These are phyloP conservation scores for Penicillium angulare DNA, from an alignment of 495 filamentous ascomycete genomes.

Conservation along the genomic window DNA sequence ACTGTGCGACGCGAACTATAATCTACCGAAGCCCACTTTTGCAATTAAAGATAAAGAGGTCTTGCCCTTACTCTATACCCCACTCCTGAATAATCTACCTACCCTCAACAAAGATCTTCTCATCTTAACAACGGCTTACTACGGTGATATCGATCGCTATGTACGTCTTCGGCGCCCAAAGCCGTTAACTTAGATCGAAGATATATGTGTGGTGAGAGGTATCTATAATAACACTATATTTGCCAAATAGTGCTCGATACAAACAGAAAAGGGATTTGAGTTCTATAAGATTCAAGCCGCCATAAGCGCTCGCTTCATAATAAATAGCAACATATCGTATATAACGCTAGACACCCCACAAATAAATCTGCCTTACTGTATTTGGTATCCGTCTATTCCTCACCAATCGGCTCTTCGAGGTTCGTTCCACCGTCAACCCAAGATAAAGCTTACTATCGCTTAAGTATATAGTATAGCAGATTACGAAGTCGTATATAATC, in stretches of 20 bases:
- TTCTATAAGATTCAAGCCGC: background rate
- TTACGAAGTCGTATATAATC: no score
- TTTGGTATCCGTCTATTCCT: no score
- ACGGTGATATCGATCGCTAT: slow-evolving; percentile 25
- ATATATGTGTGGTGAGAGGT: slow-evolving; percentile 15
- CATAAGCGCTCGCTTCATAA: background rate
- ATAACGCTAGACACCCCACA: no score
- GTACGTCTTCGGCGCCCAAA: slow-evolving; percentile 13
- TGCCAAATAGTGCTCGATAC: slow-evolving; percentile 19
- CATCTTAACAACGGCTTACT: slow-evolving; percentile 22
- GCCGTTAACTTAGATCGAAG: slow-evolving; percentile 10
- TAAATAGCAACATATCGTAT: background rate
- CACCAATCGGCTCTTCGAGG: no score
- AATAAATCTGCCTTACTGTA: no score
- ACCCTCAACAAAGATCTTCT: slow-evolving; percentile 22
- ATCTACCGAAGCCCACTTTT: background rate
- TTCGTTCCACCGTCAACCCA: no score
- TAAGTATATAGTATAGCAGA: no score
- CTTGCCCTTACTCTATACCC: slow-evolving; percentile 4
- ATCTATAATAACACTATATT: slow-evolving; percentile 26
- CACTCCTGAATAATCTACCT: slow-evolving; percentile 21
- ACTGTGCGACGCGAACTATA: background rate
- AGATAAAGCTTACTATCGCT: no score
- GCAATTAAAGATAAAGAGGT: no score
- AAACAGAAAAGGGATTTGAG: background rate